These are phyloP conservation scores for Erythrobasidium hasegawianum DNA, from an alignment of 1,284 basidiomycete species.

Conservation along the genomic window DNA sequence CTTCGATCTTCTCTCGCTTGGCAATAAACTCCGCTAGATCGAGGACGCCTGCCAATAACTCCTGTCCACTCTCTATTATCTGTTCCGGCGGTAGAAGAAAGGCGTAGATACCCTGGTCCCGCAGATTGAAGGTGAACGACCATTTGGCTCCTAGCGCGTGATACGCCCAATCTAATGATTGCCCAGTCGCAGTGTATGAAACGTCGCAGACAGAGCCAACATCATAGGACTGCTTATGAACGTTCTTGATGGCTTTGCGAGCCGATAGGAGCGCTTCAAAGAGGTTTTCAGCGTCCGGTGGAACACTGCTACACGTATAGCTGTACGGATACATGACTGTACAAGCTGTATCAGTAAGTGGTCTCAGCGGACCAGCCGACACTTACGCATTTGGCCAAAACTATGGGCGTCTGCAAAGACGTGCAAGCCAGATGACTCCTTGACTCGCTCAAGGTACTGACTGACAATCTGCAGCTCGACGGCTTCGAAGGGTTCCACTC, in stretches of 20 bases:
- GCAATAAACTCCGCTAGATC: slow-evolving; percentile 67
- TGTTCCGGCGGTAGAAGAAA: slow-evolving; percentile 68
- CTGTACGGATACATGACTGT: slow-evolving; percentile 65
- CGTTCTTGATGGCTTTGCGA: slow-evolving; percentile 58
- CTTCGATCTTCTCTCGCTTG: slow-evolving; percentile 28
- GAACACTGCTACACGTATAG: slow-evolving; percentile 61
- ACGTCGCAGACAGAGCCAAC: slow-evolving; percentile 51
- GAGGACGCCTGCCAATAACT: slow-evolving; percentile 62
- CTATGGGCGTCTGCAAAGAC: slow-evolving; percentile 71
- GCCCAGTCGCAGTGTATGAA: slow-evolving; percentile 60
- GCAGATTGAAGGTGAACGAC: slow-evolving; percentile 69
- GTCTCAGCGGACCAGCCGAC: slow-evolving; percentile 45
- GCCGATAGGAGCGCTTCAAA: slow-evolving; percentile 72
- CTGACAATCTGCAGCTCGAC: slow-evolving; percentile 71
- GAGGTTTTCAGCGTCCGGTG: slow-evolving; percentile 76
- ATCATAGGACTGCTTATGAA: slow-evolving; percentile 52
- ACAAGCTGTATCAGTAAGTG: not conserved
- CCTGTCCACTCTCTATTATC: slow-evolving; percentile 74
- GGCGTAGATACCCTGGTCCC: slow-evolving; percentile 80
- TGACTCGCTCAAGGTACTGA: slow-evolving; percentile 57
- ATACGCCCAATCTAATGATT: slow-evolving; percentile 73
- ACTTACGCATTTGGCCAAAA: slow-evolving; percentile 73
- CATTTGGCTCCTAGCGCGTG: slow-evolving; percentile 63
- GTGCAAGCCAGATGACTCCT: slow-evolving; percentile 55
- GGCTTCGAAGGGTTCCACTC: slow-evolving; percentile 64